These are phyloP conservation scores for Pseudopithomyces maydicus DNA, from an alignment of 2,329 filamentous ascomycete species.

Conservation along the genomic window DNA sequence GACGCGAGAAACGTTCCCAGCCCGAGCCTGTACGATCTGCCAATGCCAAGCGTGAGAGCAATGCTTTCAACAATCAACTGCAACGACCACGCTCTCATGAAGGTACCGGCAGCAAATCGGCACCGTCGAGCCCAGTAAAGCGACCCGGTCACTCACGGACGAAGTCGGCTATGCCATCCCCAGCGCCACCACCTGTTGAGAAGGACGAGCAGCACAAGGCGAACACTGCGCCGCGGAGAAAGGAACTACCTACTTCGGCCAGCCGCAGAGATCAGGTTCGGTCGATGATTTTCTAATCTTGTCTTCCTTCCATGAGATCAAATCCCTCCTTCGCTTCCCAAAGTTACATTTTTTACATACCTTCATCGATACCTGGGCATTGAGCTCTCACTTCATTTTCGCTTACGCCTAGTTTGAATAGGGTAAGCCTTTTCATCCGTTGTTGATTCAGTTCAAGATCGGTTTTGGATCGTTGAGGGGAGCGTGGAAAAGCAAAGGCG, in stretches of 20 bases:
- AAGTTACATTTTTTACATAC: slow-evolving; percentile 22
- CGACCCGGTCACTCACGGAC: slow-evolving; percentile 34
- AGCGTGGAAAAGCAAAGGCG: slow-evolving; percentile 13
- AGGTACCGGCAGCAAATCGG: slow-evolving; percentile 25
- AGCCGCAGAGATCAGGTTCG: slow-evolving; percentile 46
- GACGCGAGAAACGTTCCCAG: slow-evolving; percentile 37
- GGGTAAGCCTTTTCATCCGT: slow-evolving; percentile 16
- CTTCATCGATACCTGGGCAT: slow-evolving; percentile 27
- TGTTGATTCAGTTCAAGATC: slow-evolving; percentile 27
- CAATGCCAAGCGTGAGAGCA: slow-evolving; percentile 27
- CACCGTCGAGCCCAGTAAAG: slow-evolving; percentile 37
- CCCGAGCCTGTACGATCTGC: slow-evolving; percentile 21
- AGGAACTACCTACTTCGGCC: slow-evolving; percentile 14
- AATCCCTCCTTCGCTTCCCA: slow-evolving; percentile 1
- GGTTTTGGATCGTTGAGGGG: slow-evolving; percentile 21
- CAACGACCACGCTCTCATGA: slow-evolving; percentile 40
- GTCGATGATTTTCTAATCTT: slow-evolving; percentile 45
- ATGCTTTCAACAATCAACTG: slow-evolving; percentile 17
- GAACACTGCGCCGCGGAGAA: slow-evolving; percentile 13
- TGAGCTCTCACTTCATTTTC: slow-evolving; percentile 19
- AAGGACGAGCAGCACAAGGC: slow-evolving; percentile 30
- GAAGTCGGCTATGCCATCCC: slow-evolving; percentile 32
- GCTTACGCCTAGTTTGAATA: slow-evolving; percentile 35
- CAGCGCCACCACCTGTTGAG: slow-evolving; percentile 40
- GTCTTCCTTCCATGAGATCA: background rate